phyloP scores from a whole-genome alignment of 352 stramenopile species.

The Pythium brachiatum region DNA sequence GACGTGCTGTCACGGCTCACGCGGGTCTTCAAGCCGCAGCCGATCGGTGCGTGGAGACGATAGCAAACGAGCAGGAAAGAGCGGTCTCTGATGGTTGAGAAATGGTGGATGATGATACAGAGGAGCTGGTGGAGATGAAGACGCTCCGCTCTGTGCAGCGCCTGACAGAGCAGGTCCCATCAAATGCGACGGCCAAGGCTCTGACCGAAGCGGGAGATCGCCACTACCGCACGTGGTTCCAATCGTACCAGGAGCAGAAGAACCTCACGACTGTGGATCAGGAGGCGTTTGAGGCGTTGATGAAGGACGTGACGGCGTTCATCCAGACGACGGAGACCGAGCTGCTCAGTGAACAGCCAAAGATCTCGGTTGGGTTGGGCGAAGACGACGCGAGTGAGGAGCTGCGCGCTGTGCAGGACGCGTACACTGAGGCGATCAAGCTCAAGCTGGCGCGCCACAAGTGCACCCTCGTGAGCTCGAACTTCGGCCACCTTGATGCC shows the following conservation, averaged over 20 bases:
- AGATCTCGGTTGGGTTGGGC: constrained; percentile 36
- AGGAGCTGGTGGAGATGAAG: constrained; percentile 50
- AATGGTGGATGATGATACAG: constrained; percentile 7
- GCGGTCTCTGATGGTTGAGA: background rate
- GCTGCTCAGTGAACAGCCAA: constrained; percentile 33
- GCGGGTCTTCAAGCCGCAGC: constrained; percentile 14
- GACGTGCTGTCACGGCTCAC: background rate
- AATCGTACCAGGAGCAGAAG: constrained; percentile 19
- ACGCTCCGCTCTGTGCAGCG: constrained; percentile 55
- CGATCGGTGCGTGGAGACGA: constrained; percentile 16
- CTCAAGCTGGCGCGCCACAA: constrained; percentile 68
- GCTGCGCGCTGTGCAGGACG: constrained; percentile 19
- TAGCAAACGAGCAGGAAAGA: background rate
- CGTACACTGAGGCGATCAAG: constrained; percentile 55
- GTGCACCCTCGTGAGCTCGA: constrained; percentile 31
- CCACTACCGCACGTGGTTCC: constrained; percentile 19
- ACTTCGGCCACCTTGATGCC: constrained; percentile 60
- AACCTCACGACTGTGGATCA: constrained; percentile 16
- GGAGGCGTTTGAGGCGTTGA: constrained; percentile 43
- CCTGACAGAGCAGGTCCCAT: constrained; percentile 28
- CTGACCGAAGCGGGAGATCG: constrained; percentile 1
- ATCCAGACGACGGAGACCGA: constrained; percentile 44
- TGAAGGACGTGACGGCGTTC: constrained; percentile 41
- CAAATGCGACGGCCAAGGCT: constrained; percentile 1
- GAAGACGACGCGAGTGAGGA: constrained; percentile 29